Percentiles rank a stretch among this genome's conserved stretches.
Conservation (phyloP, 2,329 filamentous ascomycete species). For the Fusarium haematococcum region DNA sequence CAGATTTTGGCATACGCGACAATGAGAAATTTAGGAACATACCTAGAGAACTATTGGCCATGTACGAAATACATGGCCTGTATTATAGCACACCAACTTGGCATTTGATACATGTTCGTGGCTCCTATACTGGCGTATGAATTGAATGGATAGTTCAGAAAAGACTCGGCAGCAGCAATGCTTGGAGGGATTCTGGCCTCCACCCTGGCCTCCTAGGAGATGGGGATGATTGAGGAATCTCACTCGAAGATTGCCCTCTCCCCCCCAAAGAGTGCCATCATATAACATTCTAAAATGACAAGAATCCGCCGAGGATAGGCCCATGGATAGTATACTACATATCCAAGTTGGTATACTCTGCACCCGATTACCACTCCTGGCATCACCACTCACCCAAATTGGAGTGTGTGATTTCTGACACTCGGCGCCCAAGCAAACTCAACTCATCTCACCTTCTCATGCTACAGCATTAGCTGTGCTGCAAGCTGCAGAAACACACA, state of each 20-base stretch:
- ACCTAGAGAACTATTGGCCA: constrained; percentile 3
- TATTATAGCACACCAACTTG: neutral
- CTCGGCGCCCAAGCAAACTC: neutral
- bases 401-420: neutral
- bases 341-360: neutral
- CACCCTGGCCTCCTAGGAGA: neutral
- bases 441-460: neutral
- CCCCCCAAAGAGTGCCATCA: neutral
- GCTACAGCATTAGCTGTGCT: neutral
- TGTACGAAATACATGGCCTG: constrained; percentile 24
- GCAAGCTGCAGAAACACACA: neutral
- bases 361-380: neutral
- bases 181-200: neutral
- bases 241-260: neutral
- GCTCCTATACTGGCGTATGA: neutral
- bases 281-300: neutral
- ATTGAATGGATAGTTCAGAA: neutral
- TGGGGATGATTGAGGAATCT: neutral
- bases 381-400: neutral
- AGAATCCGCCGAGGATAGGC: neutral
- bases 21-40: constrained; percentile 10
- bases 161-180: neutral
- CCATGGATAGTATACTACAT: neutral
- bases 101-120: neutral
- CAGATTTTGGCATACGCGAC: neutral